Evolutionary conservation across 2,329 filamentous ascomycete genomes (phyloP).

Genomic region (Corinectria fuckeliana): DNA sequence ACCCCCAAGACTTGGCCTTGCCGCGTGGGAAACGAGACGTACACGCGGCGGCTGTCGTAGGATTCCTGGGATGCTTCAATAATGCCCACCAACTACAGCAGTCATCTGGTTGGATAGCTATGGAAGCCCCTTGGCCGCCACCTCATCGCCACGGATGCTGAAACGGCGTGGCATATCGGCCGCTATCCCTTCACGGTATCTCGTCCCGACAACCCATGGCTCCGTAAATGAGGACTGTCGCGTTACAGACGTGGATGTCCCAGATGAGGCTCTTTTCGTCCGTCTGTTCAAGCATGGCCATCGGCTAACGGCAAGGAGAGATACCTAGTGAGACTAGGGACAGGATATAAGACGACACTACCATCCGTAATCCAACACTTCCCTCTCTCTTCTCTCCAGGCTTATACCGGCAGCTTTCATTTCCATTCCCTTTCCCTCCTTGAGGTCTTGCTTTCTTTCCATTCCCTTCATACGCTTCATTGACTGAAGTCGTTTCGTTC

Average conservation of each 20-base stretch:
- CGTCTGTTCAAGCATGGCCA: background rate
- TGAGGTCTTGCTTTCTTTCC: slow-evolving; percentile 34
- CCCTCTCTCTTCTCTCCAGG: slow-evolving; percentile 22
- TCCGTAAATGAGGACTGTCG: slow-evolving; percentile 21
- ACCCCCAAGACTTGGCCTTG: background rate
- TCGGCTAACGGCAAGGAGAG: background rate
- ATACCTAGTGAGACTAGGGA: background rate
- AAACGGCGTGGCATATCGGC: slow-evolving; percentile 26
- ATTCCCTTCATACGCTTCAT: slow-evolving; percentile 39
- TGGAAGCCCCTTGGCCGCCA: slow-evolving; percentile 4
- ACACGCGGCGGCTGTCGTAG: background rate
- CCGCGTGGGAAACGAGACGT: background rate
- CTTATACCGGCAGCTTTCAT: slow-evolving; percentile 37
- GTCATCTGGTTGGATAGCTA: background rate
- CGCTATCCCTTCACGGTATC: slow-evolving; percentile 27
- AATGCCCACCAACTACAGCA: background rate
- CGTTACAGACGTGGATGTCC: background rate
- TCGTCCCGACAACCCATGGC: slow-evolving; percentile 19
- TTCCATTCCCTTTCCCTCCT: slow-evolving; percentile 35
- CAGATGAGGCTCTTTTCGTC: slow-evolving; percentile 22
- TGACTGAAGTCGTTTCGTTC: slow-evolving; percentile 41
- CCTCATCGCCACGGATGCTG: slow-evolving; percentile 19
- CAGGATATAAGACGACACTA: slow-evolving; percentile 24
- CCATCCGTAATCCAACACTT: background rate
- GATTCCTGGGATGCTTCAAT: background rate